A percentile compares a stretch with the other conserved stretches of the same genome.
Evolutionary conservation across 1,284 basidiomycete species (phyloP).

Genomic region (Apiotrichum sp.): DNA sequence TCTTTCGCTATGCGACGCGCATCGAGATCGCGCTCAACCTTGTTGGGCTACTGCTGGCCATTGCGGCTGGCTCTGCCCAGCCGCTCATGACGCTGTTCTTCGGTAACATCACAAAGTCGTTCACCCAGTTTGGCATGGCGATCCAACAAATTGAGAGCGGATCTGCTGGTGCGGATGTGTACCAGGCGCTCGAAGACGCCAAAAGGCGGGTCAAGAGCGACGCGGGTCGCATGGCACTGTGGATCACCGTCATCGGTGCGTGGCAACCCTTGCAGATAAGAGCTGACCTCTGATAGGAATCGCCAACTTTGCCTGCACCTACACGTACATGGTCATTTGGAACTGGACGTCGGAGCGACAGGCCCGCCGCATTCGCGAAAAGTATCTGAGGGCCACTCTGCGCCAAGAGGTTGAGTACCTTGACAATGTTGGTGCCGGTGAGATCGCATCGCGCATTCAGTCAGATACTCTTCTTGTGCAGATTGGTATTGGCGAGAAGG

Average conservation of each 20-base stretch:
- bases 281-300: slow-evolving; percentile 40
- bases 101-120: slow-evolving; percentile 42
- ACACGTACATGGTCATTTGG: slow-evolving; percentile 77
- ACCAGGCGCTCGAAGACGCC: slow-evolving; percentile 16
- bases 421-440: slow-evolving; percentile 90
- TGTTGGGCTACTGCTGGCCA: slow-evolving; percentile 41
- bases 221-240: slow-evolving; percentile 38
- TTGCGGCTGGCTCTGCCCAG: slow-evolving; percentile 40
- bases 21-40: slow-evolving; percentile 35
- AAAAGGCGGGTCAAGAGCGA: slow-evolving; percentile 28
- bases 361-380: slow-evolving; percentile 63
- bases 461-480: slow-evolving; percentile 67
- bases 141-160: neutral
- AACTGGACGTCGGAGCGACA: slow-evolving; percentile 81
- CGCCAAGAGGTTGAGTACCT: slow-evolving; percentile 74
- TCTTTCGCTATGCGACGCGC: slow-evolving; percentile 40
- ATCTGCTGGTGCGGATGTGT: neutral
- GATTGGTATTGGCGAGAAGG: slow-evolving; percentile 83
- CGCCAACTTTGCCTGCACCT: slow-evolving; percentile 50
- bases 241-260: slow-evolving; percentile 20
- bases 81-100: slow-evolving; percentile 48
- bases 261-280: neutral
- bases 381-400: slow-evolving; percentile 47
- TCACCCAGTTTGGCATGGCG: slow-evolving; percentile 22
- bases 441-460: slow-evolving; percentile 91